A percentile compares a stretch with the other conserved stretches of the same genome.
phyloP scores from a whole-genome alignment of 352 stramenopile genomes.

The Albugo candida region DNA sequence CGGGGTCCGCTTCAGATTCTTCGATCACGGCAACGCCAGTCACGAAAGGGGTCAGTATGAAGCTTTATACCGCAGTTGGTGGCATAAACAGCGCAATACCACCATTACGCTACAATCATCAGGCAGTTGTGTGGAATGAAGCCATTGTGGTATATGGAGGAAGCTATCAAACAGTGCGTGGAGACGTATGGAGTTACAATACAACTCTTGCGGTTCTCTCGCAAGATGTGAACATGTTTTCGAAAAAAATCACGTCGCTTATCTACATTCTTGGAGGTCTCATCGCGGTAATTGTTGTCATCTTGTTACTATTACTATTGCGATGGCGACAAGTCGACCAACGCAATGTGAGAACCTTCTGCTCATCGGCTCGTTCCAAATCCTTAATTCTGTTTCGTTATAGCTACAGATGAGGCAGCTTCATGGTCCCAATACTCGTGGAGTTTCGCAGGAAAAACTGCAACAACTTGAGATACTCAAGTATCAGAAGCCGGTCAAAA shows the following conservation, averaged over 20 bases:
- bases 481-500: slow-evolving; percentile 19
- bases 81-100: slow-evolving; percentile 6
- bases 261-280: slow-evolving; percentile 53
- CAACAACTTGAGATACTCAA: slow-evolving; percentile 42
- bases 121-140: slow-evolving; percentile 23
- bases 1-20: neutral
- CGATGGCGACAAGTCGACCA: slow-evolving; percentile 40
- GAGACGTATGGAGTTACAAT: slow-evolving; percentile 57
- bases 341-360: slow-evolving; percentile 24
- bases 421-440: slow-evolving; percentile 19
- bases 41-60: too few species aligned
- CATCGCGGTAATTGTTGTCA: slow-evolving; percentile 34
- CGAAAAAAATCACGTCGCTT: slow-evolving; percentile 37
- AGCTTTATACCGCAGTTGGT: neutral
- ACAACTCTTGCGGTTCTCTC: slow-evolving; percentile 17
- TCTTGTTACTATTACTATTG: slow-evolving; percentile 35
- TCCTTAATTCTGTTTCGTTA: slow-evolving; percentile 1
- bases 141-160: slow-evolving; percentile 48
- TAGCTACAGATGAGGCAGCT: slow-evolving; percentile 18
- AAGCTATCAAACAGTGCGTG: slow-evolving; percentile 44
- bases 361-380: neutral
- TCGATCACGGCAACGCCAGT: neutral
- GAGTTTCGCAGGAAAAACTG: slow-evolving; percentile 37
- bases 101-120: slow-evolving; percentile 45
- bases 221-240: slow-evolving; percentile 7